Evolutionary conservation across 441 rosid genomes (phyloP).

Genomic region (Gossypium trilobum): DNA sequence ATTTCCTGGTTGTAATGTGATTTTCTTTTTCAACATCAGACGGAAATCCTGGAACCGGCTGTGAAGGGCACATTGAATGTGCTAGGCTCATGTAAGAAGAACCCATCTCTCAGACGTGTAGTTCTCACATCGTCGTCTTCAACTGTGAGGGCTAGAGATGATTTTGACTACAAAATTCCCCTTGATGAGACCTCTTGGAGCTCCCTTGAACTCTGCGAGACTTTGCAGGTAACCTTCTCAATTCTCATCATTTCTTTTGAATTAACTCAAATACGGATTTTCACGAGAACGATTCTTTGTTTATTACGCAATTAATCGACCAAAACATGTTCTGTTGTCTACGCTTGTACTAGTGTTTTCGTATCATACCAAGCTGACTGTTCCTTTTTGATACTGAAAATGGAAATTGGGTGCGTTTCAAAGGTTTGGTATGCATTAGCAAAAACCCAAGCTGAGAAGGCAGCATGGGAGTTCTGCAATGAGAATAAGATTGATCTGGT

Average conservation of each 20-base stretch:
- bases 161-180: conserved; percentile 45
- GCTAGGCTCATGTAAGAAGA: conserved; percentile 62
- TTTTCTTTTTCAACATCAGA: conserved; percentile 22
- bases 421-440: conserved; percentile 68
- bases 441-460: conserved; percentile 70
- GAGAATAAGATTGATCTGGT: conserved; percentile 49
- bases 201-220: conserved; percentile 60
- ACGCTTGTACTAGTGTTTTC: not conserved
- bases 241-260: not conserved
- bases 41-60: conserved; percentile 72
- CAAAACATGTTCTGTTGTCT: no score
- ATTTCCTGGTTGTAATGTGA: not conserved
- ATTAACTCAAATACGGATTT: no score
- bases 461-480: conserved; percentile 70
- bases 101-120: conserved; percentile 51
- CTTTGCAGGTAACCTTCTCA: conserved; percentile 33
- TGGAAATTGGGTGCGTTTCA: conserved; percentile 5
- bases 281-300: no score
- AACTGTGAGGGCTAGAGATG: conserved; percentile 55
- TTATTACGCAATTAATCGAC: no score
- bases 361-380: not conserved
- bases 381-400: not conserved
- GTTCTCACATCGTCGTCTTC: conserved; percentile 83
- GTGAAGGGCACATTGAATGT: conserved; percentile 72
- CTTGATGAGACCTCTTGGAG: conserved; percentile 81